Base-by-base conservation (phyloP, 768 basidiomycete genomes). In the Gelatoporia subvermispora region DNA sequence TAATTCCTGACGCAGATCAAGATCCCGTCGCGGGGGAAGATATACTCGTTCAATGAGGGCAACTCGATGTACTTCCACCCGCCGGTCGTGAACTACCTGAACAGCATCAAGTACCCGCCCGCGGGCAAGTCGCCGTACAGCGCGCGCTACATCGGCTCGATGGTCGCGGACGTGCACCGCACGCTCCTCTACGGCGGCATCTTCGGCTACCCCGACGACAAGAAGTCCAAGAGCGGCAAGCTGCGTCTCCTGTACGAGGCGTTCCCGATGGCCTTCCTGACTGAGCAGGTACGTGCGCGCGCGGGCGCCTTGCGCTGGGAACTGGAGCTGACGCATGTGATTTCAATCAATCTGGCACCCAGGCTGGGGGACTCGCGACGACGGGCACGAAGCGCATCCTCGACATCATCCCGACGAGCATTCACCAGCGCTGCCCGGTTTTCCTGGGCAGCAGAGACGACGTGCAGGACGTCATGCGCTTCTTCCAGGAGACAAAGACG, bases 1-100 rank as follows among this genome's bases (percentile, higher is more conserved):
- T 9, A 16, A n/a, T 46, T 16, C 10, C 15, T 17, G 31, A 24
- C 17, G 25, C 61, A 90, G 88, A 99, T 99, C 69, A 80, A 82
- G 68, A 91, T 99, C 55, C 96, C 96, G 7, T 56, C 82, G 9
- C 85, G 96, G 43, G 96, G 96, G 57, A 98, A 98, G 73, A 99
- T 99, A 63, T 99, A 99, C 73, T 97, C 94, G 3, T 95, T 98
- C 78, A 99, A 99, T 67, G 96, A 99, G 72, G 96, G 96, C 52
- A 99, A 99, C 73, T 81, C 93, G 25, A 76, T 91, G 78, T 94
- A 94, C 72, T 98, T 96, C 75, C 73, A 93, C 67, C 68, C 79
- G 41, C 93, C 88, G 16, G 88, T 90, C 41, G 70, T 70, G 43
- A 79, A 82, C 37, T 95, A 95, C 69, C 79, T 95, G 51, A 83